A percentile compares a stretch with the other conserved stretches of the same genome.
phyloP scores from a whole-genome alignment of 2,329 filamentous ascomycete genomes.

The Fusarium palustre region DNA sequence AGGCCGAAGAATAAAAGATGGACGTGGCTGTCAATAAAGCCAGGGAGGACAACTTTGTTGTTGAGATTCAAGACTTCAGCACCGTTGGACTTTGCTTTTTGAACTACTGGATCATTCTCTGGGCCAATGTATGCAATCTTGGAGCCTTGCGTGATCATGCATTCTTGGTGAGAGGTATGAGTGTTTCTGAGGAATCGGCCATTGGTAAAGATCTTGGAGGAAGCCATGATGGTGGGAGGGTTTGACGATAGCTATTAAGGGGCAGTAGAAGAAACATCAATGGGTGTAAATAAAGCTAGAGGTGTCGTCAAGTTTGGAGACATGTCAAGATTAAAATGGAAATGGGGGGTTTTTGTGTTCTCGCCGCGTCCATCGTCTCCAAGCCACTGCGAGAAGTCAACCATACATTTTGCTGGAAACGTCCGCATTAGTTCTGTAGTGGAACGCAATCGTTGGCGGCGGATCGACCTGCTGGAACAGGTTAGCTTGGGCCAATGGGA shows the following conservation, averaged over 20 bases:
- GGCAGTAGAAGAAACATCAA: no score
- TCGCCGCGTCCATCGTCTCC: background rate
- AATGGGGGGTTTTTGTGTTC: background rate
- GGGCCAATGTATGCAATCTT: conserved; percentile 25
- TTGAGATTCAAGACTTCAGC: conserved; percentile 46
- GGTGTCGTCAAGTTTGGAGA: background rate
- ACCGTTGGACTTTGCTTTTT: conserved; percentile 2
- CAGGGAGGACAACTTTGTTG: conserved; percentile 56
- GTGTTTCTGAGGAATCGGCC: background rate
- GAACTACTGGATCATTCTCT: background rate
- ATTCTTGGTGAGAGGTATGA: background rate
- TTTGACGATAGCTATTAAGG: background rate
- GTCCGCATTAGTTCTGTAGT: background rate
- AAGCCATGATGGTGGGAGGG: background rate
- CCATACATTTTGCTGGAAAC: background rate
- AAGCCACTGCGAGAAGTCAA: background rate
- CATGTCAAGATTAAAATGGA: background rate
- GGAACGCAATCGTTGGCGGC: background rate
- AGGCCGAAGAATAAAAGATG: conserved; percentile 63
- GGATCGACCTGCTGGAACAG: background rate
- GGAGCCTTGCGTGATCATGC: conserved; percentile 15
- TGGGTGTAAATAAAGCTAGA: background rate
- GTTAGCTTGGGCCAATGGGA: background rate
- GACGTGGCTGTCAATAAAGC: conserved; percentile 65
- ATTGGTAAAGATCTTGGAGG: background rate